Base-by-base conservation (phyloP, 2,329 filamentous ascomycete genomes). In the Sarocladium brachiariae region DNA sequence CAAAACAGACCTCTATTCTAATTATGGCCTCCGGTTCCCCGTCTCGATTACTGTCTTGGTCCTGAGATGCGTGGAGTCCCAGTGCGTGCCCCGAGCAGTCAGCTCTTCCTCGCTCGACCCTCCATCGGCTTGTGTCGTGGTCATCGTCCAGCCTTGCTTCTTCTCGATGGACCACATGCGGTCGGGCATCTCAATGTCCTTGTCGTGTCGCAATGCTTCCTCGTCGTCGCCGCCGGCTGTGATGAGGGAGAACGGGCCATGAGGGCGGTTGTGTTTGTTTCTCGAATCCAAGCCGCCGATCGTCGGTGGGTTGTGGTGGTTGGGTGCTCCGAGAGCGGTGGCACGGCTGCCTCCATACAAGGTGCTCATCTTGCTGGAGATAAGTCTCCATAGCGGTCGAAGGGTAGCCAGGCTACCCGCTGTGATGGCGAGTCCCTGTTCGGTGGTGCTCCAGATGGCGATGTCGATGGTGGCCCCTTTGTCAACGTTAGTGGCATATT, bases 391-490 rank as follows among this genome's bases (percentile, higher is more conserved):
- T 1, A 78, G 63, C 0, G 74, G 75, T 0, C 72, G 69, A 5
- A 77, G 62, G 0, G 73, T 75, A 5, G 72, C 70, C 6, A 74
- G 65, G 21, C 68, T 69, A n/a, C 70, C 71, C 7, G 74, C 74
- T 6, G 69, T 69, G 55, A 78, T 70, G 45, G 72, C 71, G 1
- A 78, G 64, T 11, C 70, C 71, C 31, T 70, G 63, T 50, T 78
- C 75, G 6, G 70, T 62, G 1, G 68, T 71, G 1, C 73, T 74
- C 72, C 72, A 77, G 55, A 76, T 71, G 14, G 72, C 72, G 47
- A 75, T 70, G 52, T 70, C 66, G 46, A 65, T 50, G 0, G 71
- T 73, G 23, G 66, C 65, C 58, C 58, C 69, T 49, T 18, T 13
- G 18, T 39, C 16, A 8, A 7, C n/a, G 35, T 39, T 21, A 39